Base-by-base conservation (phyloP, 2,329 filamentous ascomycete genomes). In the Juglanconis oblonga region DNA sequence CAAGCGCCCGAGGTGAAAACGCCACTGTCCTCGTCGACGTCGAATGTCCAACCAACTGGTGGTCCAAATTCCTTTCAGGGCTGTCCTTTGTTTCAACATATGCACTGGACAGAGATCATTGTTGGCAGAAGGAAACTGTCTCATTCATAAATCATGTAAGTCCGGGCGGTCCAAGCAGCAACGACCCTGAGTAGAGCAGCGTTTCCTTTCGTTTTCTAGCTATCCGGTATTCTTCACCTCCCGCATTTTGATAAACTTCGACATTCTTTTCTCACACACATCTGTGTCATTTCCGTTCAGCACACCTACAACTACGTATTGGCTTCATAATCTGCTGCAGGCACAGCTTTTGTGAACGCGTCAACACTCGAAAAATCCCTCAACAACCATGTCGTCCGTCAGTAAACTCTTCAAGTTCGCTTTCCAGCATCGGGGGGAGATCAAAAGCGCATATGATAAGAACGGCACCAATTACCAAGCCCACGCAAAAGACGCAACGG, bases 401-500 rank as follows among this genome's bases (percentile, higher is more conserved):
- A 7, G 45, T 24, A 57, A 52, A 13, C 24, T 63, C 52, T 24
- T 58, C n/a, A 61, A 58, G 40, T 51, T 61, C 40, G 44, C 57
- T 35, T 56, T 59, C 40, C 31, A 51, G 8, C 61, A 61, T 24
- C 58, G 59, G 14, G 53, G 24, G 13, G 47, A 55, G 40, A 51
- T 61, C 40, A 53, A 61, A n/a, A 33, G 42, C 29, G 55, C 61
- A 4, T 40, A 61, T 33, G 33, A 51, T 6, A 59, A 63, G 33
- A 59, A 63, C n/a, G 61, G 61, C 24, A 59, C 56, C 53, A 58
- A 63, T 54, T 52, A 42, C 4, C 52, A 51, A 4, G 61, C 61
- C 14, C 61, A 63, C 58, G 58, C 61, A 33, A 52, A 58, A 29
- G 54, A 59, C 11, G 58, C 55, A 14, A 56, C 61, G 14, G 50